phyloP scores from a whole-genome alignment of 2,329 filamentous ascomycete genomes.

The Botrytis paeoniae region DNA sequence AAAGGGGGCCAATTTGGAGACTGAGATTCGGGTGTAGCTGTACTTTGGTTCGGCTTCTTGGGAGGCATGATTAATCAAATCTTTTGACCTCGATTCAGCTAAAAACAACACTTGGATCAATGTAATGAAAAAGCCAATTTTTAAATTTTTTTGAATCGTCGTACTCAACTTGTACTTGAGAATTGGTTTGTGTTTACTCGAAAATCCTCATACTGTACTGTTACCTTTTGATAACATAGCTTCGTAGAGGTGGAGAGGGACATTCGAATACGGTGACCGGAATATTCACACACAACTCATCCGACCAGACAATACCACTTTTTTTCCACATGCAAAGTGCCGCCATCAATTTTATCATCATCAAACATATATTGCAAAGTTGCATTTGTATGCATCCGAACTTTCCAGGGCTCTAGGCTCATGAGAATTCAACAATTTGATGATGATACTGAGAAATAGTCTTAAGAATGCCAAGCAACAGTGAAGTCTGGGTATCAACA shows the following conservation, averaged over 20 bases:
- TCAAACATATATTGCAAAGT: neutral
- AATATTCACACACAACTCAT: neutral
- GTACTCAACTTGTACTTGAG: neutral
- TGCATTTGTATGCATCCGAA: neutral
- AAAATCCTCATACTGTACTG: neutral
- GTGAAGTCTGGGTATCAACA: slow-evolving; percentile 1
- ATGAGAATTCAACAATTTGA: neutral
- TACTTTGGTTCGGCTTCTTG: slow-evolving; percentile 25
- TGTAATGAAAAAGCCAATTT: neutral
- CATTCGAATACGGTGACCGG: slow-evolving; percentile 12
- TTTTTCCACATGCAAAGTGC: neutral
- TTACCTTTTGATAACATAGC: neutral
- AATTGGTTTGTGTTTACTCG: neutral
- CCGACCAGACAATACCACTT: neutral
- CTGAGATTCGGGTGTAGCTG: slow-evolving; percentile 18
- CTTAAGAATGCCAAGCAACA: slow-evolving; percentile 1
- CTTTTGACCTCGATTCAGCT: neutral
- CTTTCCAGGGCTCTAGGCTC: neutral
- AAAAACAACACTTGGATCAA: neutral
- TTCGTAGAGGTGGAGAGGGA: neutral
- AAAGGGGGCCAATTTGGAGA: slow-evolving; percentile 60
- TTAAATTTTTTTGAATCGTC: neutral
- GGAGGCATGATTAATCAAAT: slow-evolving; percentile 19
- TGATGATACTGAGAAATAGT: neutral
- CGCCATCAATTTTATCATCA: neutral